Conservation (phyloP, 1,284 basidiomycete species). For the Ustilago vetiveriae region DNA sequence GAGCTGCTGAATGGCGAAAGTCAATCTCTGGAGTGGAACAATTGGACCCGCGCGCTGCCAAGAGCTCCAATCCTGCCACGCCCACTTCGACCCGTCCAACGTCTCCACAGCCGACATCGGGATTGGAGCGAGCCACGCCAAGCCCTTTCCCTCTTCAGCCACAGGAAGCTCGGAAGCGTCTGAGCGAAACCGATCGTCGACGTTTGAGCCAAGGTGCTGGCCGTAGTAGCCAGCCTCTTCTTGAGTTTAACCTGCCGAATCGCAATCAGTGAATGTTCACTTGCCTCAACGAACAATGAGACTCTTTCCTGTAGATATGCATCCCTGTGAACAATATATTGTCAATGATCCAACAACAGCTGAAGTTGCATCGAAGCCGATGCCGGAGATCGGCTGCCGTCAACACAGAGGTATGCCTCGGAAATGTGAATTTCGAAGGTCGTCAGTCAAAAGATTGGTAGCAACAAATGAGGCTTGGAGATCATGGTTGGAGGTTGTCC, state of each 20-base stretch:
- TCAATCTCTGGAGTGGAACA: slow-evolving; percentile 35
- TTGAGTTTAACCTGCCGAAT: slow-evolving; percentile 36
- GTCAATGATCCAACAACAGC: background rate
- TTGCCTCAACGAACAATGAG: too few species aligned
- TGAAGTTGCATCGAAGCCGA: too few species aligned
- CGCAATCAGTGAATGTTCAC: slow-evolving; percentile 5
- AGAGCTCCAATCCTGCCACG: slow-evolving; percentile 12
- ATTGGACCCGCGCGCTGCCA: slow-evolving; percentile 25
- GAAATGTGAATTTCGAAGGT: too few species aligned
- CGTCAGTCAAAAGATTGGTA: too few species aligned
- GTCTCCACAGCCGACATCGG: slow-evolving; percentile 17
- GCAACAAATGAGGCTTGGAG: too few species aligned
- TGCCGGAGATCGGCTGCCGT: too few species aligned
- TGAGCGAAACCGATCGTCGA: slow-evolving; percentile 45
- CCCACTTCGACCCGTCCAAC: slow-evolving; percentile 28
- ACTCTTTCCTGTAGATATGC: too few species aligned
- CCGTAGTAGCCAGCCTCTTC: slow-evolving; percentile 36
- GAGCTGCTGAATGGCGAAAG: slow-evolving; percentile 42
- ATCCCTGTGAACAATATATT: slow-evolving; percentile 12
- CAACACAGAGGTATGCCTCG: too few species aligned
- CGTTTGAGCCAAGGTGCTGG: slow-evolving; percentile 49
- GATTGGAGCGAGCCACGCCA: background rate
- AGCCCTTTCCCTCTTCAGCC: slow-evolving; percentile 32
- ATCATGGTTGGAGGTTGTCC: too few species aligned
- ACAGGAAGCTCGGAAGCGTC: slow-evolving; percentile 12